Percentiles rank a stretch among this genome's conserved stretches.
Conservation (phyloP, 371 early-diverging fungal species). For the Mortierella sp. region DNA sequence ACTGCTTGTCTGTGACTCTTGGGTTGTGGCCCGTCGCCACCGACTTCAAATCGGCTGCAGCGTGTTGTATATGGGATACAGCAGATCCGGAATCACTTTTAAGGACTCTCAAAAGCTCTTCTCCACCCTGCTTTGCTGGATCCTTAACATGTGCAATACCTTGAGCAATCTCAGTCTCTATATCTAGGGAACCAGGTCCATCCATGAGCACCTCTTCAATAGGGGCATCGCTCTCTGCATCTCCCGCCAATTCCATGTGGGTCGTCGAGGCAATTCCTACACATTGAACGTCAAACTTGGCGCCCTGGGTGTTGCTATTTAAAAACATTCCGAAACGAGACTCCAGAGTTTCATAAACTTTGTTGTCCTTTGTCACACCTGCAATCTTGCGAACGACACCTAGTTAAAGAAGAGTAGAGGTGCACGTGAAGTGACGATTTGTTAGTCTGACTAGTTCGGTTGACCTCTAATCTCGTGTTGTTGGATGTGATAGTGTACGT, state of each 20-base stretch:
- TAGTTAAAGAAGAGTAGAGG: constrained; percentile 1
- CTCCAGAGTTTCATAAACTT: constrained; percentile 53
- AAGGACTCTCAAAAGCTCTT: neutral
- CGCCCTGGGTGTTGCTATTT: constrained; percentile 46
- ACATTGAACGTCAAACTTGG: constrained; percentile 41
- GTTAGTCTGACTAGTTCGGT: neutral
- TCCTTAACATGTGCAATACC: constrained; percentile 9
- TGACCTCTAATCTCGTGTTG: too few relatives aligned
- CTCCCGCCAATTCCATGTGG: constrained; percentile 44
- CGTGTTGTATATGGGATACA: neutral
- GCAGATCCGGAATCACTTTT: neutral
- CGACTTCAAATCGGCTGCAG: neutral
- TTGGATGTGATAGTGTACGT: too few relatives aligned
- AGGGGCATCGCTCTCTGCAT: constrained; percentile 21
- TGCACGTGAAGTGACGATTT: neutral
- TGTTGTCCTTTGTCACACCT: constrained; percentile 55
- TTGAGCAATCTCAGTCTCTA: constrained; percentile 11
- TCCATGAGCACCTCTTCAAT: constrained; percentile 26
- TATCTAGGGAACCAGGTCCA: constrained; percentile 18
- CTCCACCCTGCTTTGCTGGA: constrained; percentile 13
- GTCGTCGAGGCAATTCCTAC: constrained; percentile 32
- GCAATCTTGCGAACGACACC: constrained; percentile 57
- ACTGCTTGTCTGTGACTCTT: too few relatives aligned
- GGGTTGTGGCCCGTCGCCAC: neutral
- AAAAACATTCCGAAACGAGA: constrained; percentile 60